Percentiles rank a stretch among this genome's conserved stretches.
phyloP scores from a whole-genome alignment of 2,329 filamentous ascomycete species.

The Aspergillus udagawae region DNA sequence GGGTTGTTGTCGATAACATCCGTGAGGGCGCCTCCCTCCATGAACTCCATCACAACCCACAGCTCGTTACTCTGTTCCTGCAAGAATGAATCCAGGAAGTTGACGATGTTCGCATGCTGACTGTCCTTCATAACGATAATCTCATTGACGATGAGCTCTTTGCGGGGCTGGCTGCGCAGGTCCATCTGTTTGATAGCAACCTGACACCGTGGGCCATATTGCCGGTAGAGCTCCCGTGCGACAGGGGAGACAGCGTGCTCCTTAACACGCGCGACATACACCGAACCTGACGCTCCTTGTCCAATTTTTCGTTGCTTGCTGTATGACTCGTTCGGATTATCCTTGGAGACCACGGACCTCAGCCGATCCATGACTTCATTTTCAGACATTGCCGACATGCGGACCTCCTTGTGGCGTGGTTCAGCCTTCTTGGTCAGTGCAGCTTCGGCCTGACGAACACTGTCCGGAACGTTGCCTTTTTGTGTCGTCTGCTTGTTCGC shows the following conservation, averaged over 20 bases:
- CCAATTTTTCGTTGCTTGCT: constrained; percentile 99
- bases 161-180: constrained; percentile 90
- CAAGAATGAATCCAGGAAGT: constrained; percentile 94
- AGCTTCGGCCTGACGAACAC: constrained; percentile 83
- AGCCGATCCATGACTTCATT: constrained; percentile 95
- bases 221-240: constrained; percentile 72
- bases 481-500: constrained; percentile 57
- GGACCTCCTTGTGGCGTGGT: constrained; percentile 83
- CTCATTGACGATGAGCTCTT: constrained; percentile 98
- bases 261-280: constrained; percentile 95
- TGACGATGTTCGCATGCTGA: constrained; percentile 97
- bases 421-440: constrained; percentile 76
- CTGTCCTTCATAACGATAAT: constrained; percentile 99
- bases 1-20: constrained; percentile 99
- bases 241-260: constrained; percentile 77
- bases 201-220: constrained; percentile 76
- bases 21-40: constrained; percentile 96
- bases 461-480: constrained; percentile 52
- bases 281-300: constrained; percentile 94
- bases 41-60: constrained; percentile 99
- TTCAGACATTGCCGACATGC: constrained; percentile 98
- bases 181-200: constrained; percentile 99
- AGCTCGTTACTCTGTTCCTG: constrained; percentile 91
- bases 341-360: constrained; percentile 90
- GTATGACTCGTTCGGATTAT: constrained; percentile 91